Percentiles rank a stretch among this genome's conserved stretches.
phyloP scores from a whole-genome alignment of 257 asterid genomes.

The Linaria vulgaris region DNA sequence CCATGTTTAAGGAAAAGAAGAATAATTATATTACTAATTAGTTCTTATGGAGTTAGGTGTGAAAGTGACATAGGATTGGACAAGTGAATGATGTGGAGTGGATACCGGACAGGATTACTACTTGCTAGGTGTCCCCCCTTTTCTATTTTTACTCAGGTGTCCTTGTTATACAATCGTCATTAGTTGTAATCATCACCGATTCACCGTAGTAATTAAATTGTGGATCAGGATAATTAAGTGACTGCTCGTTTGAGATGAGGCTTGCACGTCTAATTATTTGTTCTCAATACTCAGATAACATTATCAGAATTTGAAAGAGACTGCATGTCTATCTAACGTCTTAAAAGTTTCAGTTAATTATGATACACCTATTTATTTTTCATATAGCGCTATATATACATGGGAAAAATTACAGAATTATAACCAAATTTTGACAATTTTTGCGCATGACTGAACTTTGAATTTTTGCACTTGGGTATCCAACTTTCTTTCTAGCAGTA shows the following conservation, averaged over 20 bases:
- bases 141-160: background rate
- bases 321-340: no score
- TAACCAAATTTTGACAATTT: no score
- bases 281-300: no score
- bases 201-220: background rate
- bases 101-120: background rate
- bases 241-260: background rate
- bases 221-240: conserved; percentile 5
- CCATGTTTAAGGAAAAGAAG: conserved; percentile 14
- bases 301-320: no score
- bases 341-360: no score
- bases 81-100: conserved; percentile 1
- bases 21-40: background rate
- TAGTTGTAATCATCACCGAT: background rate
- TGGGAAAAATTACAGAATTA: no score
- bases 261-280: conserved; percentile 18
- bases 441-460: no score
- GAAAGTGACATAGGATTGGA: background rate
- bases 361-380: no score
- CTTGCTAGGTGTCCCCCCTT: conserved; percentile 4
- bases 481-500: no score
- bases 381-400: no score
- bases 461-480: no score
- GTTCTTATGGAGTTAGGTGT: background rate
- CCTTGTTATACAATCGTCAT: background rate